Conservation (phyloP, 108 stramenopile species). For the Discostella stelligeroides region DNA sequence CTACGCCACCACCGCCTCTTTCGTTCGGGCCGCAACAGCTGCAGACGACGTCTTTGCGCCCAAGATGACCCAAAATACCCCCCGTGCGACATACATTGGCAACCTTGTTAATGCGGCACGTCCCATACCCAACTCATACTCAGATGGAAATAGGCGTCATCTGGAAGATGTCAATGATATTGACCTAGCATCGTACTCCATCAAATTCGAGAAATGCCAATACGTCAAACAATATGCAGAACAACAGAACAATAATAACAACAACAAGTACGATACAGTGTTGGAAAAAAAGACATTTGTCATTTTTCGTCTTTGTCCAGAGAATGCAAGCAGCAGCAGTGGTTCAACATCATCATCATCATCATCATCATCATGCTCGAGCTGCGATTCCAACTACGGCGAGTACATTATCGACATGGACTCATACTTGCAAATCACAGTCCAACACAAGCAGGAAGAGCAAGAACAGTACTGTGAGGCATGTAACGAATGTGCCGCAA, state of each 20-base stretch:
- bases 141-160: conserved; percentile 18
- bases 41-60: conserved; percentile 61
- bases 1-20: neutral
- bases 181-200: conserved; percentile 72
- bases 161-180: conserved; percentile 54
- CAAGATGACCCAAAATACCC: conserved; percentile 49
- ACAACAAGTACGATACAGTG: conserved; percentile 68
- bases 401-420: conserved; percentile 85
- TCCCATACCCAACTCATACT: conserved; percentile 24
- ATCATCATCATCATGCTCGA: conserved; percentile 35
- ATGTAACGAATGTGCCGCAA: conserved; percentile 59
- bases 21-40: conserved; percentile 17
- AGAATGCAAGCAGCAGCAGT: conserved; percentile 9
- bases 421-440: conserved; percentile 67
- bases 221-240: conserved; percentile 72
- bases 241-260: conserved; percentile 36
- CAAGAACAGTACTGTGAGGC: conserved; percentile 78
- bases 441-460: conserved; percentile 63
- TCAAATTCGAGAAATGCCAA: conserved; percentile 84
- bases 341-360: no score
- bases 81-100: conserved; percentile 51
- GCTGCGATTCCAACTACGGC: conserved; percentile 77
- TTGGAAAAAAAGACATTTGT: conserved; percentile 77
- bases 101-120: conserved; percentile 53
- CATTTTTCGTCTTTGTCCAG: conserved; percentile 85